A percentile compares a stretch with the other conserved stretches of the same genome.
phyloP scores from a whole-genome alignment of 1,139 yeast genomes.

The Nakaseomyces sp. region DNA sequence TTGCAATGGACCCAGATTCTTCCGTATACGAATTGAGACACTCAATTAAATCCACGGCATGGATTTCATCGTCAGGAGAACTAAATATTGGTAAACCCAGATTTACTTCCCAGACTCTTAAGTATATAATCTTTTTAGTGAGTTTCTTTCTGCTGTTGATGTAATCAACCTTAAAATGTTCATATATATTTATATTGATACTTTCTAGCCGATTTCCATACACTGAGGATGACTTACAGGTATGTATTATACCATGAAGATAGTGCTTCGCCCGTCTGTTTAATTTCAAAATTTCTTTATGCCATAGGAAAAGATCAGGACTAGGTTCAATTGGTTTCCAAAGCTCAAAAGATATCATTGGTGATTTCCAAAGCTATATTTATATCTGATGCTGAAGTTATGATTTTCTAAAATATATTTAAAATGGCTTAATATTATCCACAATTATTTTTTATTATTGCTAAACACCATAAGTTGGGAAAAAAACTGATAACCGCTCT shows the following conservation, averaged over 20 bases:
- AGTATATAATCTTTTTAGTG: neutral
- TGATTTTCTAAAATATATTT: too few species aligned
- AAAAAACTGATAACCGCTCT: too few species aligned
- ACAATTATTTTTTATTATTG: too few species aligned
- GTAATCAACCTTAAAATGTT: neutral
- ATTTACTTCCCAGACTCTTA: neutral
- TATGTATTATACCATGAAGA: neutral
- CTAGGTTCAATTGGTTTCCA: neutral
- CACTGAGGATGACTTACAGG: neutral
- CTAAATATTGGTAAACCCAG: neutral
- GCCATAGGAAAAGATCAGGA: neutral
- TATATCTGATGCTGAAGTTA: too few species aligned
- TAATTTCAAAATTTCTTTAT: slow-evolving; percentile 6
- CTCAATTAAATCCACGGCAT: too few species aligned
- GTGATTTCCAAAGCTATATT: too few species aligned
- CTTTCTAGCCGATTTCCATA: neutral
- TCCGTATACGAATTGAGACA: too few species aligned
- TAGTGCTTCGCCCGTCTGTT: neutral
- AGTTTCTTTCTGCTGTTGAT: neutral
- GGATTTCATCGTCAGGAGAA: neutral
- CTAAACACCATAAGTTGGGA: too few species aligned
- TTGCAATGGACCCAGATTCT: too few species aligned
- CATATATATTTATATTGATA: neutral
- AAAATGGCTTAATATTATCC: too few species aligned
- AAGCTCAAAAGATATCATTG: neutral